Evolutionary conservation across 768 basidiomycete species (phyloP), one percentile per base, ranked within the genome.

Genomic region (Steccherinum ochraceum): DNA sequence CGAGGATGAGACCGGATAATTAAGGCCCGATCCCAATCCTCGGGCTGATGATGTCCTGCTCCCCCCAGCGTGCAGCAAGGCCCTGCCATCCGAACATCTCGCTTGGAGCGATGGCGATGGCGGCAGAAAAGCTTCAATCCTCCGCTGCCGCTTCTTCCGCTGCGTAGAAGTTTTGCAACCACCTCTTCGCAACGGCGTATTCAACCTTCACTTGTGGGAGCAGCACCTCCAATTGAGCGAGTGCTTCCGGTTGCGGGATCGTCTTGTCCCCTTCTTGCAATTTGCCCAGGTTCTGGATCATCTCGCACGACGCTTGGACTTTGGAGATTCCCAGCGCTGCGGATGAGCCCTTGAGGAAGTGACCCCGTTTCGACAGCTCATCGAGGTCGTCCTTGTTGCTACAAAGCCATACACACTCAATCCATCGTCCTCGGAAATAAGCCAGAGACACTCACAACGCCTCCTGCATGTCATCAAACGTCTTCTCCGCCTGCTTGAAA

Each of bases 311-410:
- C 13, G 71, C 76, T 64, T 91, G 86, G 48, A 99, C 93, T 56
- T 80, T 79, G 52, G 70, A 69, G 24, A 94, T 80, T 23, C 96
- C 95, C 42, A 99, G 77, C 2, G 94, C 91, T 24, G 94, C 94
- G 12, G 93, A 95, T 2, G 94, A 97, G 44, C 95, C 95, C 68
- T 98, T 99, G 63, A 98, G 82, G 70, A 90, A 99, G 69, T 99
- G 95, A 0, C 94, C 96, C 10, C 87, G 75, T 16, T 72, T 69
- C 2, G 89, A 86, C 16, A 99, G 79, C 50, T 77, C 64, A 10
- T 61, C 57, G 10, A 95, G 78, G 57, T 93, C 77, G 55, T 82
- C 77, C 20, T 60, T 65, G 35, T 60, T 59, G 54, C 89, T 91
- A 65, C 16, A 45, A 42, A 45, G n/a, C n/a, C n/a, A n/a, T n/a